Base-by-base conservation (phyloP, 1,139 yeast genomes). In the Lodderomyces oxycetoniae region DNA sequence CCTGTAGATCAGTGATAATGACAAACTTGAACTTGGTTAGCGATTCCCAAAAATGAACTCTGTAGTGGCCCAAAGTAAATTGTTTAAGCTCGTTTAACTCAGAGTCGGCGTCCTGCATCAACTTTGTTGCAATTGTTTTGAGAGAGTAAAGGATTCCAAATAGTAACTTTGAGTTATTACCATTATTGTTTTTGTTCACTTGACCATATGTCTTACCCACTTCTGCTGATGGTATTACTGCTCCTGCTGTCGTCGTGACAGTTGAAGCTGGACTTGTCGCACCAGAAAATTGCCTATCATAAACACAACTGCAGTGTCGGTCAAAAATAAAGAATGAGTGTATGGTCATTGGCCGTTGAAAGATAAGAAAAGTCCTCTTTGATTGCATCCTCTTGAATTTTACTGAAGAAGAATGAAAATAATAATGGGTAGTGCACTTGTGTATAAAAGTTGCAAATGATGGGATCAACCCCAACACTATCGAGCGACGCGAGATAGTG, bases 261-360 rank as follows among this genome's bases (percentile, higher is more conserved):
- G 17, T 67, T 63, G 49, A 81, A 81, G 33, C 71, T 62, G 0
- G 17, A 4, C 26, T 19, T 8, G 30, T 11, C 4, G 30, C 26
- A n/a, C 44, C 49, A 14, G 56, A 63, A 66, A 74, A 83, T 50
- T 81, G 88, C 28, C 91, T 61, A 46, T 71, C 74, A 57, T 76
- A 84, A 26, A 84, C 74, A 50, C 94, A 84, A 45, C 77, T 78
- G 60, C 95, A 85, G 55, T 89, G 96, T 52, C 93, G 74, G 53
- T 89, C 96, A 53, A 82, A 89, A 36, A 89, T 74, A 79, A 88
- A 84, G 54, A 88, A 83, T 6, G 95, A 83, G 58, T 81, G 81
- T 35, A 87, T 77, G 8, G 54, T 44, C 56, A 51, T 50, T 2
- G 10, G 4, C 8, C 11, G 17, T 6, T 8, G 7, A n/a, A n/a